Evolutionary conservation across 371 early-diverging fungal genomes (phyloP), one percentile per base, ranked within the genome.

Genomic region (Pancytospora philotis): DNA sequence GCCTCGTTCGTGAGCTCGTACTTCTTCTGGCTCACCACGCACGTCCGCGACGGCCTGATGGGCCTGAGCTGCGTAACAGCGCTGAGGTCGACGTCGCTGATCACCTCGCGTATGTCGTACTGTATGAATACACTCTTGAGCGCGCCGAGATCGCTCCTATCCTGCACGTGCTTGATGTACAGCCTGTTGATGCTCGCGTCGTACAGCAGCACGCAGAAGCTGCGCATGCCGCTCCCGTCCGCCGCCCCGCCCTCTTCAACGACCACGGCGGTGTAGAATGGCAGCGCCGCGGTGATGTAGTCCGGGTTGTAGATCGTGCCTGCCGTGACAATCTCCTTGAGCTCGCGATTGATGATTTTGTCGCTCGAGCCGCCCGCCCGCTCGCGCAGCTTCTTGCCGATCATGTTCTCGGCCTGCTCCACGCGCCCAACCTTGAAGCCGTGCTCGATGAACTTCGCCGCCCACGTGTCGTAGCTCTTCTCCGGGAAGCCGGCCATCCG

Each of bases 401-500:
- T 83, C 4, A 89, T 87, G 13, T 85, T 92, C 77, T 99, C 99
- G 85, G 88, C 86, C 79, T 99, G 98, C 69, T 97, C 98, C 4
- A 98, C 97, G 41, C 87, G 87, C 0, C 93, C 97, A 0, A 99
- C 89, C 76, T 93, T 95, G 82, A 87, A 88, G 32, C 97, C 98
- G 75, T 88, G 86, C 27, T 92, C 92, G 63, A 96, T 85, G 76
- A 97, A 95, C 79, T 92, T 89, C 0, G 88, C 84, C 0, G 92
- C 90, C 95, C 95, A 98, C 69, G 86, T 83, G 52, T 95, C 93
- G 73, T 95, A 92, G 1, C 87, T 85, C 38, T 83, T 83, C 76
- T 93, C 96, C 19, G 99, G 99, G 0, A 96, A 91, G 4, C 99
- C 98, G 0, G 90, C 92, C 99, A 99, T 97, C 39, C 89, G 84